Base-by-base conservation (phyloP, 164 flowering plant species). In the Dillenia turbinata region DNA sequence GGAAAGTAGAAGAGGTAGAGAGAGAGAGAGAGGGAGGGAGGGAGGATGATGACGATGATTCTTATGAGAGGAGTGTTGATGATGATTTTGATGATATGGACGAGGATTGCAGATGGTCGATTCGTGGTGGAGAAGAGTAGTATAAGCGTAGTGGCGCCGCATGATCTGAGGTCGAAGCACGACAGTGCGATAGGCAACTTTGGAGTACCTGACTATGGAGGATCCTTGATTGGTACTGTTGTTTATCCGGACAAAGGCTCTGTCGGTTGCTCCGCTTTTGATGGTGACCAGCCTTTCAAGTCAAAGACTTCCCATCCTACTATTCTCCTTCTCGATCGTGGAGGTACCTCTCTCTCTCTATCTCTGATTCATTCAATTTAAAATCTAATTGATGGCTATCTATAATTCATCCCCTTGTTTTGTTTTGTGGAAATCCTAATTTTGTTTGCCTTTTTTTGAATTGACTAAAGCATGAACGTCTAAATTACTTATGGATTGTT, bases 121-220 rank as follows among this genome's bases (percentile, higher is more conserved):
- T 92, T 92, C 61, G 76, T 85, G 22, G 98, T 92, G 58, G 98
- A 92, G 85, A 92, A 85, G 81, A 83, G 76, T 53, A 88, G 88
- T 69, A 62, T 92, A 14, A 68, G 70, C 11, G 86, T 92, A 26
- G 44, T 85, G 1, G 75, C 83, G 13, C 98, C 96, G 0, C 43
- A 58, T 9, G 50, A 47, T 44, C 14, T 83, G 45, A 63, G 77
- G 2, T 59, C 79, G 2, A 84, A 77, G 57, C 87, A 82, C 22
- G 98, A 88, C 48, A 73, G 87, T 15, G 85, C 98, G 0, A 86
- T 92, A 8, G 98, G 80, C 0, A 92, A 92, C 72, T 92, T 92
- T 60, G 98, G 98, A 0, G 62, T 92, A 16, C 98, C 98, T 8
- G 81, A 84, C 45, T 92, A 92, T 63, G 98, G 96, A 0, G 96